phyloP scores from a whole-genome alignment of 2,329 filamentous ascomycete genomes.

The Ophiostoma novo-ulmi region DNA sequence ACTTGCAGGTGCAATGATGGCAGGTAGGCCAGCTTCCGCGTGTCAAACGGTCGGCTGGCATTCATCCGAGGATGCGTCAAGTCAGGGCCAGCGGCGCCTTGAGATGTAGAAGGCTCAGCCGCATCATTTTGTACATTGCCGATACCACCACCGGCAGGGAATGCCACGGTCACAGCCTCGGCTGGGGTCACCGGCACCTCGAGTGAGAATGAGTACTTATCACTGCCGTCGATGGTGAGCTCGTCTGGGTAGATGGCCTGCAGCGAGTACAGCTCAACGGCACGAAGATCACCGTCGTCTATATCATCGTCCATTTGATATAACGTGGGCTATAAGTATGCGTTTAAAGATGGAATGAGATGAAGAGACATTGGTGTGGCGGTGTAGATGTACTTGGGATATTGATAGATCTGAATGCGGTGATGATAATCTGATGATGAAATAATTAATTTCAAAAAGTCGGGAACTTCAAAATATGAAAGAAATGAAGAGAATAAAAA shows the following conservation, averaged over 20 bases:
- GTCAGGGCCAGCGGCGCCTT: conserved; percentile 13
- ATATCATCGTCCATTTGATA: conserved; percentile 25
- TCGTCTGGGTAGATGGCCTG: conserved; percentile 61
- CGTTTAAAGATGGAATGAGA: not conserved
- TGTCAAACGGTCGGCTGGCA: conserved; percentile 34
- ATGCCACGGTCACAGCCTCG: conserved; percentile 52
- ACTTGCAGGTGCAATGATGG: conserved; percentile 53
- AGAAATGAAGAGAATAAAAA: not conserved
- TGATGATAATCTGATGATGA: no score
- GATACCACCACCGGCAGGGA: conserved; percentile 45
- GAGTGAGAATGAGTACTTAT: conserved; percentile 49
- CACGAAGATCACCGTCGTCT: conserved; percentile 48
- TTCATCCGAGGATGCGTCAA: not conserved
- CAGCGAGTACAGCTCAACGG: conserved; percentile 56
- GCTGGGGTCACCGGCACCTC: conserved; percentile 54
- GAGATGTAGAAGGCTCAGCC: conserved; percentile 15
- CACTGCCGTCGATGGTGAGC: conserved; percentile 44
- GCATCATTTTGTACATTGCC: conserved; percentile 7
- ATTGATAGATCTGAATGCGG: not conserved
- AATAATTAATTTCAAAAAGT: no score
- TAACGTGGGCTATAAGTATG: not conserved
- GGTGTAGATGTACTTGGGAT: not conserved
- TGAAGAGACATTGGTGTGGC: not conserved
- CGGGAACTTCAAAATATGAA: not conserved
- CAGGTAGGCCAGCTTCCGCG: conserved; percentile 51